These are phyloP conservation scores for Penicillium sp. DNA, from an alignment of 2,329 filamentous ascomycete genomes.

Conservation along the genomic window DNA sequence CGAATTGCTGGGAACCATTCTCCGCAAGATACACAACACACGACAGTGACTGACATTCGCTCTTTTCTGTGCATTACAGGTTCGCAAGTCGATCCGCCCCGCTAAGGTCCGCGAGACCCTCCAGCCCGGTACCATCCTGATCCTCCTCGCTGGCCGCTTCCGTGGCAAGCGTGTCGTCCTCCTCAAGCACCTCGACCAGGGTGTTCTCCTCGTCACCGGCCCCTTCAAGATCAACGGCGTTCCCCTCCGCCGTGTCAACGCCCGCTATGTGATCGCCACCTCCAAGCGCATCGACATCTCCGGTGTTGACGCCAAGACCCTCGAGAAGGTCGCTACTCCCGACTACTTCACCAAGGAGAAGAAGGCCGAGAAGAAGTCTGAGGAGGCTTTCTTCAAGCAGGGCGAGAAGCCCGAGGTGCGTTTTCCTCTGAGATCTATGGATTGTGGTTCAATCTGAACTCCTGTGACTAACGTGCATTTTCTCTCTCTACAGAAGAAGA, in stretches of 20 bases:
- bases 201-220: constrained; percentile 97
- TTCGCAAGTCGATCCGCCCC: constrained; percentile 89
- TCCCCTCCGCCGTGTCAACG: constrained; percentile 75
- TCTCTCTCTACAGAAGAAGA: constrained; percentile 77
- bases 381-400: constrained; percentile 99
- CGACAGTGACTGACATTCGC: constrained; percentile 25
- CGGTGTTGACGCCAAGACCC: constrained; percentile 70
- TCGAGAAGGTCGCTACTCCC: constrained; percentile 83
- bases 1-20: neutral
- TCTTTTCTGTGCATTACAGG: constrained; percentile 55
- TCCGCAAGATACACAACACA: neutral
- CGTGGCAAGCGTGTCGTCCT: constrained; percentile 99
- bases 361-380: constrained; percentile 86
- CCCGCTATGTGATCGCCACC: constrained; percentile 54
- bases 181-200: constrained; percentile 96
- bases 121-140: constrained; percentile 92
- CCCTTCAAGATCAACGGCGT: constrained; percentile 99
- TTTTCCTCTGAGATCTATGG: constrained; percentile 9
- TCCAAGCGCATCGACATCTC: constrained; percentile 60
- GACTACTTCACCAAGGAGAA: constrained; percentile 99
- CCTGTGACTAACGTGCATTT: constrained; percentile 10
- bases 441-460: neutral
- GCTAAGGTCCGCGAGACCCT: constrained; percentile 87
- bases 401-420: constrained; percentile 95
- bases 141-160: constrained; percentile 99